Percentiles rank a stretch among this genome's conserved stretches.
Evolutionary conservation across 768 basidiomycete species (phyloP).

Genomic region (Daedaleopsis nitida): DNA sequence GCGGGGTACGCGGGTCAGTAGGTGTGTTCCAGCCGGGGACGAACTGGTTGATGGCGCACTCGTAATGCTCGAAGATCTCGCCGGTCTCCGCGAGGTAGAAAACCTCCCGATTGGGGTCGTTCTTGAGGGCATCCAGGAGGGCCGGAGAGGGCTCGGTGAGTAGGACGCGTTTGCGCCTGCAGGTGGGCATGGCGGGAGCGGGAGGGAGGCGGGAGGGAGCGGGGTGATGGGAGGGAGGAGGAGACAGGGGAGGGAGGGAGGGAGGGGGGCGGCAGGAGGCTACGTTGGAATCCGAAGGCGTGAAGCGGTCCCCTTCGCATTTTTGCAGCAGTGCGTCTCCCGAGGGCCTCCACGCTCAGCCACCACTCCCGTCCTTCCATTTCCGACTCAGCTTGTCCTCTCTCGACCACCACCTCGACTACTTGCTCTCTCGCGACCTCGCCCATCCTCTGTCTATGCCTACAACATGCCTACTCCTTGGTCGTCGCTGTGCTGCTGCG

Average conservation of each 20-base stretch:
- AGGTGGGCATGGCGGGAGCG: conserved; percentile 68
- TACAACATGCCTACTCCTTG: neutral
- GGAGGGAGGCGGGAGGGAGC: conserved; percentile 36
- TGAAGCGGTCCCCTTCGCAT: conserved; percentile 32
- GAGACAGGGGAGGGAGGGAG: conserved; percentile 44
- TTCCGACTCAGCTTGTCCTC: conserved; percentile 21
- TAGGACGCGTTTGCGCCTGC: conserved; percentile 87
- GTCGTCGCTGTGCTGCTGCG: neutral
- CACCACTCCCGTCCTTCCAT: conserved; percentile 16
- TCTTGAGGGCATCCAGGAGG: conserved; percentile 64
- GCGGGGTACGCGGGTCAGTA: conserved; percentile 20
- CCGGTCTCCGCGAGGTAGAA: conserved; percentile 94
- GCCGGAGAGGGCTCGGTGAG: conserved; percentile 79
- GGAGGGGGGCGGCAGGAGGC: conserved; percentile 27
- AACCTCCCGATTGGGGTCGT: conserved; percentile 73
- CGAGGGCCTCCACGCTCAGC: conserved; percentile 28
- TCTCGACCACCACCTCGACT: conserved; percentile 13
- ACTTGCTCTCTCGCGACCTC: neutral
- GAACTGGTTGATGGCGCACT: conserved; percentile 58
- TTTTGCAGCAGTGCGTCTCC: conserved; percentile 32
- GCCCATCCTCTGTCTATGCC: neutral
- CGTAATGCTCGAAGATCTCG: conserved; percentile 96
- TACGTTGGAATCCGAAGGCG: conserved; percentile 31
- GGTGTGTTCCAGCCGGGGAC: conserved; percentile 26
- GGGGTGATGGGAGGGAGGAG: conserved; percentile 40